Percentiles rank a stretch among this genome's conserved stretches.
Conservation (phyloP, 2,329 filamentous ascomycete species). For the Pezizomycotina sp. region DNA sequence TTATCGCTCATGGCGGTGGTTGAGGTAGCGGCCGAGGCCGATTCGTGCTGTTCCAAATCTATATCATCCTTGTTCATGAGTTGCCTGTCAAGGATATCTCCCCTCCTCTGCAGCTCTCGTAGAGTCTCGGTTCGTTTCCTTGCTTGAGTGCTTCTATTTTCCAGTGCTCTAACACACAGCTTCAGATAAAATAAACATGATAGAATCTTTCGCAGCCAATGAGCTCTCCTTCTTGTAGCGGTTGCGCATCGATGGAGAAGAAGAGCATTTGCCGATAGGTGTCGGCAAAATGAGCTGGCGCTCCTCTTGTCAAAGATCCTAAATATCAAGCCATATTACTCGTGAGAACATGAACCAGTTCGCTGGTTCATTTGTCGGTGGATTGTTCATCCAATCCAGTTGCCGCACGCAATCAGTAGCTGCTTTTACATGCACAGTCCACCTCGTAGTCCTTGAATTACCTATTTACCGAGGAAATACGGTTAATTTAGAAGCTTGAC, state of each 20-base stretch:
- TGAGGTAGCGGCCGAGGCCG: too few relatives aligned
- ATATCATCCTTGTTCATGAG: too few relatives aligned
- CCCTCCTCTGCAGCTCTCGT: conserved; percentile 5
- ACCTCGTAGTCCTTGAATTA: conserved; percentile 14
- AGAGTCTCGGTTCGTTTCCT: too few relatives aligned
- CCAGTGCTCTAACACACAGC: conserved; percentile 17
- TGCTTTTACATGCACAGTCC: conserved; percentile 18
- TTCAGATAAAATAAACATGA: conserved; percentile 18
- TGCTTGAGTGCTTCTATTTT: conserved; percentile 8
- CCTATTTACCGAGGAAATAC: too few relatives aligned
- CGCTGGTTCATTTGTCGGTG: conserved; percentile 11
- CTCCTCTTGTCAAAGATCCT: conserved; percentile 11
- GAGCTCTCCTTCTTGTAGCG: conserved; percentile 11
- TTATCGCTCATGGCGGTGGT: too few relatives aligned
- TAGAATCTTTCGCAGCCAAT: conserved; percentile 17
- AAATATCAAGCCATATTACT: conserved; percentile 17
- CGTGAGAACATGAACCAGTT: conserved; percentile 19
- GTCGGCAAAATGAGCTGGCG: conserved; percentile 7
- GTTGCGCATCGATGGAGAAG: conserved; percentile 7
- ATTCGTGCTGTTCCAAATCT: too few relatives aligned
- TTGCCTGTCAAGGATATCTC: conserved; percentile 3
- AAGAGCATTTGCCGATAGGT: conserved; percentile 11
- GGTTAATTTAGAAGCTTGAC: too few relatives aligned
- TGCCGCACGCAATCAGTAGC: conserved; percentile 15
- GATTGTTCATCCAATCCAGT: conserved; percentile 12